phyloP scores from a whole-genome alignment of 1,284 basidiomycete species.

The Puccinia sorghi region DNA sequence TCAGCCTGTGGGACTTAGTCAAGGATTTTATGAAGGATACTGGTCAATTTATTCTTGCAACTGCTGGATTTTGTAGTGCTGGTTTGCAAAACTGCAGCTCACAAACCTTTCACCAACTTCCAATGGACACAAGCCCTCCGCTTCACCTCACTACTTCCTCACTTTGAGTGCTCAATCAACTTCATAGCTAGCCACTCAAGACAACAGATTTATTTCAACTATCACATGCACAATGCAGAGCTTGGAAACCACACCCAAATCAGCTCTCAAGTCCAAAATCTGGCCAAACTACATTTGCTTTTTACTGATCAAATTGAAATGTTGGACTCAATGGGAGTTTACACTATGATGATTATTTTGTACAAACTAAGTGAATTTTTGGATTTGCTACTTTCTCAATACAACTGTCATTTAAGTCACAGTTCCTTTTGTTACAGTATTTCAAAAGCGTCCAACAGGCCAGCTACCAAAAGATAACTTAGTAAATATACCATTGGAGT shows the following conservation, averaged over 20 bases:
- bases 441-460: background rate
- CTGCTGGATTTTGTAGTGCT: background rate
- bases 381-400: background rate
- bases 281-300: background rate
- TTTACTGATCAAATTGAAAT: background rate
- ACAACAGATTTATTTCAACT: constrained; percentile 6
- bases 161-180: background rate
- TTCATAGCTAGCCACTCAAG: background rate
- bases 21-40: background rate
- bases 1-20: background rate
- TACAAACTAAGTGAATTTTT: background rate
- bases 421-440: background rate
- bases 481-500: background rate
- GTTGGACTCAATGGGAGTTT: background rate
- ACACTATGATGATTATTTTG: background rate
- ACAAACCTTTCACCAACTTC: background rate
- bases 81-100: background rate
- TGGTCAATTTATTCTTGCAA: background rate
- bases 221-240: background rate
- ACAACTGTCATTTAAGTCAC: no score
- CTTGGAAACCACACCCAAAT: background rate
- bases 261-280: constrained; percentile 13
- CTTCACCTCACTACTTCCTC: background rate
- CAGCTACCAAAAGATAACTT: background rate
- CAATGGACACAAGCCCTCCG: background rate